Conservation (phyloP, 2,329 filamentous ascomycete genomes). For the Beauveria medogensis region DNA sequence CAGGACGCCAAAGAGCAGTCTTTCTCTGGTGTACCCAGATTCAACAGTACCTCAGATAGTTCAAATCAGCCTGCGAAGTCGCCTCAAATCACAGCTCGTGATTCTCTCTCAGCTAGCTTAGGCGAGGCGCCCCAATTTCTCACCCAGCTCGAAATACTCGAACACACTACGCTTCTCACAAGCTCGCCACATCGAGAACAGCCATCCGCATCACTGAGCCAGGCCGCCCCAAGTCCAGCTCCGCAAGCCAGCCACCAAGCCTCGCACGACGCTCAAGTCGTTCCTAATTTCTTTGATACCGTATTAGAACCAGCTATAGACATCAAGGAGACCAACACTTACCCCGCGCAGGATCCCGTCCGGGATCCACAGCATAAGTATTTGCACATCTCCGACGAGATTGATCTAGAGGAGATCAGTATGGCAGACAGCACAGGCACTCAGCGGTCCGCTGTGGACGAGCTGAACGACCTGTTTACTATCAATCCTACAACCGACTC, state of each 20-base stretch:
- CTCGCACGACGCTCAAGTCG: slow-evolving; percentile 23
- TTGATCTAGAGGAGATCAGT: background rate
- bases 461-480: slow-evolving; percentile 11
- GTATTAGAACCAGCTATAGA: slow-evolving; percentile 12
- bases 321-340: slow-evolving; percentile 12
- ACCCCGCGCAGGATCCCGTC: background rate
- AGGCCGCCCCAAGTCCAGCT: background rate
- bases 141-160: background rate
- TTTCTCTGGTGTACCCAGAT: background rate
- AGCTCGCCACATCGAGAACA: background rate
- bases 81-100: background rate
- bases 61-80: background rate
- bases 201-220: background rate
- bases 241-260: background rate
- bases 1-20: background rate
- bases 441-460: slow-evolving; percentile 10
- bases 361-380: background rate
- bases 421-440: slow-evolving; percentile 1
- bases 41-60: background rate
- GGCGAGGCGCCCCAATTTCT: background rate
- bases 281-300: slow-evolving; percentile 14
- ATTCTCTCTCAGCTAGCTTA: background rate
- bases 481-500: background rate
- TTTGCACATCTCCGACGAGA: background rate
- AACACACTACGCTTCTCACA: background rate